Evolutionary conservation across 345 rosid genomes (phyloP).

Genomic region (Gossypium australe): DNA sequence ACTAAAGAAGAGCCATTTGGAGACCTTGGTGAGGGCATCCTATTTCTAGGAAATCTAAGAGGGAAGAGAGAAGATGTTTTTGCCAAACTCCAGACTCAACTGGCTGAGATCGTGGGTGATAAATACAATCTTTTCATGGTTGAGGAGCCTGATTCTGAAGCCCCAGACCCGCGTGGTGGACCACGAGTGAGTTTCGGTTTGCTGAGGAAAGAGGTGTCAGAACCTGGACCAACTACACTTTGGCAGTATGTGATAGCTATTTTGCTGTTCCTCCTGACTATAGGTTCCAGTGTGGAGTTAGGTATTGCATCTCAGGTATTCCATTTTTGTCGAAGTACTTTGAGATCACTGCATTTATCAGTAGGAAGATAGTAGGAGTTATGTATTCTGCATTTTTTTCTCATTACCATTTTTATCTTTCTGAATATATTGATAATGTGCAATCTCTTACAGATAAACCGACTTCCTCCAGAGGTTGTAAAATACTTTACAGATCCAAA

Average conservation of each 20-base stretch:
- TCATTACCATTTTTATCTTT: neutral
- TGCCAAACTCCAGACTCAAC: constrained; percentile 64
- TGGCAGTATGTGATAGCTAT: constrained; percentile 97
- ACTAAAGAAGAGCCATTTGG: constrained; percentile 98
- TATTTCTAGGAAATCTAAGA: constrained; percentile 87
- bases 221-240: constrained; percentile 92
- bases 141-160: constrained; percentile 92
- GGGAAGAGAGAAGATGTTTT: constrained; percentile 77
- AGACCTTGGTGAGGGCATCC: constrained; percentile 79
- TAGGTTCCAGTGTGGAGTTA: constrained; percentile 86
- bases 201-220: constrained; percentile 91
- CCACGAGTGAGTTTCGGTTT: constrained; percentile 91
- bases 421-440: constrained; percentile 8
- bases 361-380: neutral
- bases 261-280: constrained; percentile 71
- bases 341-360: constrained; percentile 6
- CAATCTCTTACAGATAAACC: constrained; percentile 62
- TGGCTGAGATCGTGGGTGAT: constrained; percentile 55
- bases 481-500: constrained; percentile 93
- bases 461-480: constrained; percentile 86
- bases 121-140: constrained; percentile 92
- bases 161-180: constrained; percentile 89
- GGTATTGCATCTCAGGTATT: constrained; percentile 94
- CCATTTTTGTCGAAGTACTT: neutral
- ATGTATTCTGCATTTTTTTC: constrained; percentile 6